phyloP scores from a whole-genome alignment of 441 rosid species.

The Eruca vesicaria region DNA sequence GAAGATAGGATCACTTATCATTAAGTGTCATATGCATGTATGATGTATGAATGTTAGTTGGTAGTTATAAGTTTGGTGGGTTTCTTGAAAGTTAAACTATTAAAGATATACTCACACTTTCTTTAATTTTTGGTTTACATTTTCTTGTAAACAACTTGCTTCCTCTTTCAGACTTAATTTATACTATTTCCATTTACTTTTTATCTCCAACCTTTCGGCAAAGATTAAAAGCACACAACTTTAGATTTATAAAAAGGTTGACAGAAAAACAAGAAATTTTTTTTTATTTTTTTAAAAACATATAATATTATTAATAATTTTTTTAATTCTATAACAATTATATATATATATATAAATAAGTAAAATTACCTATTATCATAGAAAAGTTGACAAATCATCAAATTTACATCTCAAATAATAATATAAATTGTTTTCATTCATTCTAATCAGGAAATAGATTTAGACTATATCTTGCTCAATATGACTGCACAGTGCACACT shows the following conservation, averaged over 20 bases:
- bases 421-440: not conserved
- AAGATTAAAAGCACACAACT: not conserved
- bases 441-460: not conserved
- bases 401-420: too few relatives aligned
- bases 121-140: not conserved
- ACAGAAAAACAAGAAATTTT: not conserved
- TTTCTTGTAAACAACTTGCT: not conserved
- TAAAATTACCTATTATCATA: too few relatives aligned
- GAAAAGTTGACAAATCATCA: too few relatives aligned
- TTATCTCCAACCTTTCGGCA: not conserved
- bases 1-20: constrained; percentile 13
- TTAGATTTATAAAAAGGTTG: not conserved
- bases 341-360: too few relatives aligned
- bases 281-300: too few relatives aligned
- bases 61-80: constrained; percentile 28
- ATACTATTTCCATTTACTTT: not conserved
- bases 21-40: constrained; percentile 23
- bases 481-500: not conserved
- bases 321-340: too few relatives aligned
- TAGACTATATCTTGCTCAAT: not conserved
- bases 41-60: constrained; percentile 33
- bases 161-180: not conserved
- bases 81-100: constrained; percentile 28
- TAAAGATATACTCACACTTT: constrained; percentile 17
- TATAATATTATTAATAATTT: too few relatives aligned